These are phyloP conservation scores for Bruguiera sexangula DNA, from an alignment of 345 rosid genomes.

Conservation along the genomic window DNA sequence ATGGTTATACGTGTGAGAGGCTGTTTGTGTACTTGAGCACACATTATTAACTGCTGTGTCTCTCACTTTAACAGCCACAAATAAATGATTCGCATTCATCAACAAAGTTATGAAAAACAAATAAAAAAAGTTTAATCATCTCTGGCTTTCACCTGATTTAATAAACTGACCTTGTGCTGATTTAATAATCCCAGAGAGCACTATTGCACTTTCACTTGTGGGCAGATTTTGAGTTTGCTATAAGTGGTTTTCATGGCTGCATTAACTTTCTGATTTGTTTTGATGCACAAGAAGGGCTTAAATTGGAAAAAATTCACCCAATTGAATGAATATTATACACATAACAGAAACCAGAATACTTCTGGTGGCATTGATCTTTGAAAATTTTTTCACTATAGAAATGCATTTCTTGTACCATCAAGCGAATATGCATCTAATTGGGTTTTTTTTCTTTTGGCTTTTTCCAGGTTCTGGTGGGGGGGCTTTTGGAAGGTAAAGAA, in stretches of 20 bases:
- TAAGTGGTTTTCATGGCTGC: no score
- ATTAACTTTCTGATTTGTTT: no score
- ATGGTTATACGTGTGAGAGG: not conserved
- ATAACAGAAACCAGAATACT: no score
- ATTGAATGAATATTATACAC: no score
- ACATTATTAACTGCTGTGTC: not conserved
- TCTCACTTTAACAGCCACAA: not conserved
- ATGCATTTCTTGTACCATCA: not conserved
- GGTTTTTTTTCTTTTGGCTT: slow-evolving; percentile 11
- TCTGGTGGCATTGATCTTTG: no score
- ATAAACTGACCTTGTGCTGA: not conserved
- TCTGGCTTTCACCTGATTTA: not conserved
- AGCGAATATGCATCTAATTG: slow-evolving; percentile 15
- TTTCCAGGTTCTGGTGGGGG: slow-evolving; percentile 95
- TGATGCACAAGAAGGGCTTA: no score
- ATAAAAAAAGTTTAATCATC: not conserved
- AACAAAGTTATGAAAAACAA: no score
- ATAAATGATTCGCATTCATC: not conserved
- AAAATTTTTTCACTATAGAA: not conserved
- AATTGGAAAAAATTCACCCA: no score
- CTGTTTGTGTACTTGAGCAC: not conserved
- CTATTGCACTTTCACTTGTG: no score
- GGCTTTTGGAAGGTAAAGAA: slow-evolving; percentile 93
- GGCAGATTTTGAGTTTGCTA: no score
- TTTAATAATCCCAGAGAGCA: not conserved